Conservation (phyloP, 805 yeast species). For the Komagataella pastoris region DNA sequence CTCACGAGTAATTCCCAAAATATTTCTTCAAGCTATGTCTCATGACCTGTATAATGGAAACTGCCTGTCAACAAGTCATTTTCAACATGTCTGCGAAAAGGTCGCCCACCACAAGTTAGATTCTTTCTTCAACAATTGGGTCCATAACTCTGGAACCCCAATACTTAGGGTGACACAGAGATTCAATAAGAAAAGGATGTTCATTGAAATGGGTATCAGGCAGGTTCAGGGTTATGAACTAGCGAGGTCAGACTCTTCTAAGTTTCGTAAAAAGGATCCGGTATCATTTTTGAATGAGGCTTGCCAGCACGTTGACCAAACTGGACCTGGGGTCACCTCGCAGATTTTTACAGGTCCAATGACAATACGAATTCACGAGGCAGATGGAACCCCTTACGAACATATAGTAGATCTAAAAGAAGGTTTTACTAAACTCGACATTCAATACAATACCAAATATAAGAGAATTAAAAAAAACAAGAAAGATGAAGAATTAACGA, state of each 20-base stretch:
- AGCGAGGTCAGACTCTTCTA: constrained; percentile 7
- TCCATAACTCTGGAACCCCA: constrained; percentile 80
- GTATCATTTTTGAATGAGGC: constrained; percentile 33
- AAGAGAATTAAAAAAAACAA: constrained; percentile 62
- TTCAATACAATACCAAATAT: constrained; percentile 90
- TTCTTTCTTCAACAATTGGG: constrained; percentile 86
- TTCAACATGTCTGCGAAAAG: constrained; percentile 88
- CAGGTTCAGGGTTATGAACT: constrained; percentile 70
- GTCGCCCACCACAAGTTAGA: constrained; percentile 82
- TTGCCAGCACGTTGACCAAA: constrained; percentile 24
- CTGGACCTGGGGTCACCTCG: constrained; percentile 22
- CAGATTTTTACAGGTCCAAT: constrained; percentile 82
- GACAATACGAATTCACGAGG: constrained; percentile 94
- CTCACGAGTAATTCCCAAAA: constrained; percentile 80
- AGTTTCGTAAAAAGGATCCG: constrained; percentile 2
- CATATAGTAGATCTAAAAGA: constrained; percentile 91
- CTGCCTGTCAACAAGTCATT: constrained; percentile 66
- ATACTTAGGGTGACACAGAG: constrained; percentile 78
- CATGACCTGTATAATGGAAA: constrained; percentile 76
- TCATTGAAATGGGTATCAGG: constrained; percentile 86
- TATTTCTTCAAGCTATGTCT: constrained; percentile 89
- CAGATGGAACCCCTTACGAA: constrained; percentile 97
- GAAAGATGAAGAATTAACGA: constrained; percentile 23
- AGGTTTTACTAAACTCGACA: constrained; percentile 72
- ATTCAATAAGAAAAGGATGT: constrained; percentile 86